Evolutionary conservation across 495 filamentous ascomycete genomes (phyloP), one percentile per base, ranked within the genome.

Genomic region (Penicillium verhagenii): DNA sequence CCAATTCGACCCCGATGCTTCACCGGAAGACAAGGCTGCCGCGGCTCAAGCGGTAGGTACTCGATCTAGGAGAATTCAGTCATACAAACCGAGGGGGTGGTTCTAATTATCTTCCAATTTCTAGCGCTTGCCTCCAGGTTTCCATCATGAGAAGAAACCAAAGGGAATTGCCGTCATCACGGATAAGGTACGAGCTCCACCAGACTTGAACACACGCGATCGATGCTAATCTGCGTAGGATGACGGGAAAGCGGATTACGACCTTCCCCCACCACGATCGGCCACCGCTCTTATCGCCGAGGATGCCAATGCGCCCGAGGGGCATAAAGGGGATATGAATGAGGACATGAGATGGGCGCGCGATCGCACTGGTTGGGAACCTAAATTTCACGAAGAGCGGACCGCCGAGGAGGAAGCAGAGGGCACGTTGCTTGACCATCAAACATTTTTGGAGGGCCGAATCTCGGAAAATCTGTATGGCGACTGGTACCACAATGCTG

Each of bases 401-500:
- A 76, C 75, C 13, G 67, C 71, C 28, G 74, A 83, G 42, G 72
- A 79, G 18, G 66, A 73, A 2, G 75, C 81, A n/a, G 78, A 77
- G 16, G 84, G 84, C 45, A 91, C 80, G 46, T 65, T 96, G 64
- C 77, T 95, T 33, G 91, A 97, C 65, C 92, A 96, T 66, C 82
- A 90, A 61, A 94, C 90, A 14, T 89, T 84, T 68, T 57, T 99
- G n/a, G 94, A 97, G 67, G 79, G 82, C 19, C 88, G 85, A 65
- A 64, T 99, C 19, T 82, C 91, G 20, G 94, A 99, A 59, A 89
- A 92, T 64, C 92, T 92, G 68, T 99, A 86, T 71, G 94, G 94
- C 63, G 93, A 97, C 63, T 99, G 94, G 94, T 97, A 97, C 69
- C 91, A 97, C 68, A 97, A 99, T 70, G 86, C 92, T 14, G 94